These are phyloP conservation scores for Hortaea werneckii DNA, from an alignment of 2,329 filamentous ascomycete genomes.

Conservation along the genomic window DNA sequence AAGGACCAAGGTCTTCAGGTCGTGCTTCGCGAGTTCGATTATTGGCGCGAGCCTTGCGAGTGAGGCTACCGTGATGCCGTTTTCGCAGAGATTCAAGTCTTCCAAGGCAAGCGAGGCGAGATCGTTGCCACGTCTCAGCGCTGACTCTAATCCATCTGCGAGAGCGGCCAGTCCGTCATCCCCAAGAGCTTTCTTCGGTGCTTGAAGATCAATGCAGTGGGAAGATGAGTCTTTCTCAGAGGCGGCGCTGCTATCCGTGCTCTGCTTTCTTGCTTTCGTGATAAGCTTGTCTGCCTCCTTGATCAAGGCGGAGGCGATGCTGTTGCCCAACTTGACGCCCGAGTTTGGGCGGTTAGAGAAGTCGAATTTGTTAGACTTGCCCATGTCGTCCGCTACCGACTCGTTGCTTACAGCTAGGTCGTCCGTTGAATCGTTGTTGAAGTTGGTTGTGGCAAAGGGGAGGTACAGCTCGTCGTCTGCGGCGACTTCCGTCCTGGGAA, in stretches of 20 bases:
- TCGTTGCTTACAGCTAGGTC: too few relatives aligned
- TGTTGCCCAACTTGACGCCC: constrained; percentile 36
- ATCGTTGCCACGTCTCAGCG: constrained; percentile 26
- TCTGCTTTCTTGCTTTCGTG: constrained; percentile 22
- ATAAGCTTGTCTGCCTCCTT: constrained; percentile 25
- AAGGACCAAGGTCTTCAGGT: constrained; percentile 38
- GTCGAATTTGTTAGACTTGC: constrained; percentile 29
- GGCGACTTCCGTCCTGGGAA: too few relatives aligned
- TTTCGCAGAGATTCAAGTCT: constrained; percentile 37
- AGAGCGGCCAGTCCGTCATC: constrained; percentile 36
- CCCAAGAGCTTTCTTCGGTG: constrained; percentile 35
- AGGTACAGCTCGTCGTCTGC: too few relatives aligned
- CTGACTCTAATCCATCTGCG: constrained; percentile 32
- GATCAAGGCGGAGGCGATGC: constrained; percentile 36
- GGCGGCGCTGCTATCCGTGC: constrained; percentile 11
- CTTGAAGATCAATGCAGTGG: constrained; percentile 34
- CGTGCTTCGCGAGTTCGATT: constrained; percentile 31
- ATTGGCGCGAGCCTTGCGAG: constrained; percentile 33
- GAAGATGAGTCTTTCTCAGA: constrained; percentile 8
- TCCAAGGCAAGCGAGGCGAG: constrained; percentile 29
- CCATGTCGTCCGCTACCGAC: constrained; percentile 8
- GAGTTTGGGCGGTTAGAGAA: constrained; percentile 35
- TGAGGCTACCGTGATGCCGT: constrained; percentile 33
- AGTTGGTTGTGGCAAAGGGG: too few relatives aligned
- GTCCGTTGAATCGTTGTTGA: too few relatives aligned